phyloP scores from a whole-genome alignment of 129 eudicot species.

The Sambucus nigra region DNA sequence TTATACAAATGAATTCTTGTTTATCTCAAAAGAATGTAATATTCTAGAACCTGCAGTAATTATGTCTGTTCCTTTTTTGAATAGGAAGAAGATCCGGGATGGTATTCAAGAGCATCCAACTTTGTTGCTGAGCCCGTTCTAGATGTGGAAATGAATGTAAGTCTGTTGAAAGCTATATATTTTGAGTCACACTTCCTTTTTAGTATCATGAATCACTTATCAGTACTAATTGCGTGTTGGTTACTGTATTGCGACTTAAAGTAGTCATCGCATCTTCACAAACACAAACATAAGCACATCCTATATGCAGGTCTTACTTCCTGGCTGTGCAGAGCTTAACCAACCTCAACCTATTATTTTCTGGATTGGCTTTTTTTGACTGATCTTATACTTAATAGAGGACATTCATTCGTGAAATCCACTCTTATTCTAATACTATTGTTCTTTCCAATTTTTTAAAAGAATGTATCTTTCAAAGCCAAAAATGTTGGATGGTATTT shows the following conservation, averaged over 20 bases:
- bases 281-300: conserved; percentile 3
- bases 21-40: conserved; percentile 5
- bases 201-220: not conserved
- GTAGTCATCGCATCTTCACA: not conserved
- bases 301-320: not conserved
- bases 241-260: not conserved
- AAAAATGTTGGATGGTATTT: too few relatives aligned
- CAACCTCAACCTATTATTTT: not conserved
- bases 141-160: conserved; percentile 83
- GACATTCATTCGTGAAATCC: too few relatives aligned
- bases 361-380: not conserved
- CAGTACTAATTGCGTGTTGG: not conserved
- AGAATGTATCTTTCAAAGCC: too few relatives aligned
- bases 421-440: too few relatives aligned
- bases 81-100: conserved; percentile 99
- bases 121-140: conserved; percentile 55
- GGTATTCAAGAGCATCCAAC: conserved; percentile 89
- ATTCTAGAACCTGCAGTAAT: conserved; percentile 1
- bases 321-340: not conserved
- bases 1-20: conserved; percentile 1
- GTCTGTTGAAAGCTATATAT: conserved; percentile 16
- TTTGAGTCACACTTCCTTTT: not conserved
- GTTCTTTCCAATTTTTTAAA: too few relatives aligned
- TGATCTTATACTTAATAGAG: too few relatives aligned
- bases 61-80: conserved; percentile 9